Evolutionary conservation across 176 grass and related monocot species (phyloP).

Genomic region (Ensete glaucum): DNA sequence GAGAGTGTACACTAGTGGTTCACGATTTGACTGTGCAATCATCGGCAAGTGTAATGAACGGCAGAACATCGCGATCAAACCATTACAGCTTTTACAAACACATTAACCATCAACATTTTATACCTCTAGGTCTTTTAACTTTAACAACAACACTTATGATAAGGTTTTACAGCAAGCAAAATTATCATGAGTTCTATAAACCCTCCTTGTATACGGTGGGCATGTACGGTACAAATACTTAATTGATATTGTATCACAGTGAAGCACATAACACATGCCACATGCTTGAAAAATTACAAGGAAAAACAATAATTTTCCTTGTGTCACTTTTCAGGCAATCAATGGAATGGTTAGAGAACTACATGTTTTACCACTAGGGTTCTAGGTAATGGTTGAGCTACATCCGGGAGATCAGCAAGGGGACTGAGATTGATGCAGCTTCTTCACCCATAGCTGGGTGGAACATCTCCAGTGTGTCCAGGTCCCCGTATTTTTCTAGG

Average conservation of each 20-base stretch:
- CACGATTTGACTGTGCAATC: no score
- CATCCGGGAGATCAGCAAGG: constrained; percentile 81
- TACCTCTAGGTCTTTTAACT: no score
- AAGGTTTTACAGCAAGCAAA: neutral
- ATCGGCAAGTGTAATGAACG: no score
- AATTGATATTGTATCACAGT: neutral
- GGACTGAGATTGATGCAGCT: constrained; percentile 53
- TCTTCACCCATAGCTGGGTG: constrained; percentile 72
- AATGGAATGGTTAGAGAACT: constrained; percentile 35
- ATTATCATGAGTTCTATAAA: neutral
- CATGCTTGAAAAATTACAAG: constrained; percentile 31
- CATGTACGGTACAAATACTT: neutral
- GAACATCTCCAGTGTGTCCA: constrained; percentile 60
- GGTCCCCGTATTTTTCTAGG: constrained; percentile 69
- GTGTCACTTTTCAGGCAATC: constrained; percentile 36
- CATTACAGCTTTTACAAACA: no score
- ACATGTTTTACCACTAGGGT: constrained; percentile 5
- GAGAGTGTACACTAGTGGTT: no score
- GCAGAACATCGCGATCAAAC: no score
- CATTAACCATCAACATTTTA: no score
- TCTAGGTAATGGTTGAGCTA: constrained; percentile 18
- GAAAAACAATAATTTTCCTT: constrained; percentile 14
- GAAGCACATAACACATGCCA: constrained; percentile 29
- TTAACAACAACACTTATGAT: neutral
- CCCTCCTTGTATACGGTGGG: neutral